Conservation (phyloP, 2,329 filamentous ascomycete genomes). For the Colletotrichum australisinense region DNA sequence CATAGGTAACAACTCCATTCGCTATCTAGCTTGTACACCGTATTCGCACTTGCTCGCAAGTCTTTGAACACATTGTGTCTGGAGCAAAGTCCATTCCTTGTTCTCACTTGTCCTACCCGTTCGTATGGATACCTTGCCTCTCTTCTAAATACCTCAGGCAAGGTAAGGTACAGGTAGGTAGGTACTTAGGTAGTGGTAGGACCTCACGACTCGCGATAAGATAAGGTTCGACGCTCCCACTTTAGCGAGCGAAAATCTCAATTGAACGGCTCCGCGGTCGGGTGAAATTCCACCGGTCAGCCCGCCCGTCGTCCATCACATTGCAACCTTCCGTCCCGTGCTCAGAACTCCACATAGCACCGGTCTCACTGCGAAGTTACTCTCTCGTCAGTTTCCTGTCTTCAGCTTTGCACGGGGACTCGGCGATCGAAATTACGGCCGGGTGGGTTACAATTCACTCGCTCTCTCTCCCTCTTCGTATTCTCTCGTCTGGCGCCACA, state of each 20-base stretch:
- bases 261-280: neutral
- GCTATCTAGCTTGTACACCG: neutral
- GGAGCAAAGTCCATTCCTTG: too few relatives aligned
- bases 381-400: neutral
- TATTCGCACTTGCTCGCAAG: neutral
- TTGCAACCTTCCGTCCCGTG: neutral
- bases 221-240: constrained; percentile 1
- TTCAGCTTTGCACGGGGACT: neutral
- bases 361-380: neutral
- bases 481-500: neutral
- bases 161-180: too few relatives aligned
- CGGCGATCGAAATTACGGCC: constrained; percentile 1
- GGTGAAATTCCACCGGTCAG: neutral
- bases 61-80: neutral
- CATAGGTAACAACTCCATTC: neutral
- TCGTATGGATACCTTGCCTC: neutral
- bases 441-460: neutral
- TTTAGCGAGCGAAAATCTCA: constrained; percentile 23
- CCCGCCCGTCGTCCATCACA: constrained; percentile 4
- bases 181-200: neutral
- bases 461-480: too few relatives aligned
- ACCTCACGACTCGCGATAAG: constrained; percentile 7
- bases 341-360: neutral
- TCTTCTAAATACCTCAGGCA: too few relatives aligned
- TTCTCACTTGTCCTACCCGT: neutral